These are phyloP conservation scores for Xylariaceae sp. DNA, from an alignment of 2,329 filamentous ascomycete species.

Conservation along the genomic window DNA sequence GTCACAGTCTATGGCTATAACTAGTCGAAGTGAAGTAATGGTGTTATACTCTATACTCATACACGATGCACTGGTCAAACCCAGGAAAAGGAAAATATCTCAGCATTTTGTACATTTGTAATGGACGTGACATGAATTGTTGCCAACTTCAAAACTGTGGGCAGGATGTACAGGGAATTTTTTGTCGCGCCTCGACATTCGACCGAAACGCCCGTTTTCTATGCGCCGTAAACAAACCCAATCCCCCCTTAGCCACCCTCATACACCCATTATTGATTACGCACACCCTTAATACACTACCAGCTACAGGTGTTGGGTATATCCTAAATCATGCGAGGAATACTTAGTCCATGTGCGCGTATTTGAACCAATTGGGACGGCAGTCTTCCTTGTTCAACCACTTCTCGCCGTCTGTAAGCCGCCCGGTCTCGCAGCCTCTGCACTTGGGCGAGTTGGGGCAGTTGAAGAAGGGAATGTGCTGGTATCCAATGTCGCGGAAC, in stretches of 20 bases:
- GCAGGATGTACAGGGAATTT: slow-evolving; percentile 17
- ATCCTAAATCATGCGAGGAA: slow-evolving; percentile 8
- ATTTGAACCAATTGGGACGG: slow-evolving; percentile 95
- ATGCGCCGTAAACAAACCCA: slow-evolving; percentile 17
- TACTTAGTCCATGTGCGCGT: slow-evolving; percentile 67
- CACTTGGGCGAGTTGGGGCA: slow-evolving; percentile 96
- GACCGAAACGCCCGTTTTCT: slow-evolving; percentile 18
- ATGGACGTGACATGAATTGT: slow-evolving; percentile 14
- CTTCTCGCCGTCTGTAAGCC: slow-evolving; percentile 81
- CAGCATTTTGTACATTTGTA: too few relatives aligned
- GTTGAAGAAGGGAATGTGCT: slow-evolving; percentile 98
- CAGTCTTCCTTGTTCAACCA: slow-evolving; percentile 90
- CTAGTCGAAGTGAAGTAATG: slow-evolving; percentile 12
- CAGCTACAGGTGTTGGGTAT: slow-evolving; percentile 16
- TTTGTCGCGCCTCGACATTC: slow-evolving; percentile 11
- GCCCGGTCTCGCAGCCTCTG: slow-evolving; percentile 76
- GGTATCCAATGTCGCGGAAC: slow-evolving; percentile 99
- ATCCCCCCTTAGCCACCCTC: slow-evolving; percentile 7
- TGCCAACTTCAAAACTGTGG: slow-evolving; percentile 4
- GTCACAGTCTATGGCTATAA: slow-evolving; percentile 56
- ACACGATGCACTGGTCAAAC: too few relatives aligned
- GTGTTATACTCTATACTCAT: not conserved
- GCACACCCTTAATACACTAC: slow-evolving; percentile 23
- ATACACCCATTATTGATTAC: slow-evolving; percentile 5
- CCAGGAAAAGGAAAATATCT: too few relatives aligned